phyloP scores from a whole-genome alignment of 2,329 filamentous ascomycete genomes.

The Drechslerella coelobrocha region DNA sequence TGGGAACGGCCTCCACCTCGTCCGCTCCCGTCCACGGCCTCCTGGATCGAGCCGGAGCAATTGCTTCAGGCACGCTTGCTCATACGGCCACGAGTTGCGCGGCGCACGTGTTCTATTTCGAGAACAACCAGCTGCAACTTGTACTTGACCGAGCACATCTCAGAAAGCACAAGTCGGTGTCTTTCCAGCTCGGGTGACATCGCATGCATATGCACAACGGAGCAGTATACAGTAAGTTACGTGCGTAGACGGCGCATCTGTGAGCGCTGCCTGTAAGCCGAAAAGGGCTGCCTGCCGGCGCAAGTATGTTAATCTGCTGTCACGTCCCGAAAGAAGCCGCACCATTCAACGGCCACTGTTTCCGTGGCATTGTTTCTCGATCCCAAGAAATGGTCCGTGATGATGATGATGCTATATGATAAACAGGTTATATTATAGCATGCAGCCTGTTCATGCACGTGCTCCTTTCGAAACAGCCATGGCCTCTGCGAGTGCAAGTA shows the following conservation, averaged over 20 bases:
- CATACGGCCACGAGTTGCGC: constrained; percentile 19
- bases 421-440: too few relatives aligned
- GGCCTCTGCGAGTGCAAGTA: too few relatives aligned
- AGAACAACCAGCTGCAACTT: background rate
- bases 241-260: background rate
- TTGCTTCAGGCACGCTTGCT: constrained; percentile 3
- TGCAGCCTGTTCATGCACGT: too few relatives aligned
- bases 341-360: constrained; percentile 18
- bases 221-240: too few relatives aligned
- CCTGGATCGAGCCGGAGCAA: too few relatives aligned
- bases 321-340: constrained; percentile 29
- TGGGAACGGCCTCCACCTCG: constrained; percentile 11
- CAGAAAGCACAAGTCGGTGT: too few relatives aligned
- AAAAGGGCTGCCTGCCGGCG: too few relatives aligned
- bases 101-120: constrained; percentile 10
- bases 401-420: too few relatives aligned
- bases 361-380: background rate
- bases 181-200: constrained; percentile 34
- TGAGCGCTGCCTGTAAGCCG: too few relatives aligned
- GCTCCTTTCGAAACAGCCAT: background rate
- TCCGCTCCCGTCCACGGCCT: constrained; percentile 21
- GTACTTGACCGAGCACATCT: too few relatives aligned
- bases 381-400: background rate
- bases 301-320: too few relatives aligned
- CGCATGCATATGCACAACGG: too few relatives aligned